Evolutionary conservation across 768 basidiomycete species (phyloP), one percentile per base, ranked within the genome.

Genomic region (Boletus rex-veris): DNA sequence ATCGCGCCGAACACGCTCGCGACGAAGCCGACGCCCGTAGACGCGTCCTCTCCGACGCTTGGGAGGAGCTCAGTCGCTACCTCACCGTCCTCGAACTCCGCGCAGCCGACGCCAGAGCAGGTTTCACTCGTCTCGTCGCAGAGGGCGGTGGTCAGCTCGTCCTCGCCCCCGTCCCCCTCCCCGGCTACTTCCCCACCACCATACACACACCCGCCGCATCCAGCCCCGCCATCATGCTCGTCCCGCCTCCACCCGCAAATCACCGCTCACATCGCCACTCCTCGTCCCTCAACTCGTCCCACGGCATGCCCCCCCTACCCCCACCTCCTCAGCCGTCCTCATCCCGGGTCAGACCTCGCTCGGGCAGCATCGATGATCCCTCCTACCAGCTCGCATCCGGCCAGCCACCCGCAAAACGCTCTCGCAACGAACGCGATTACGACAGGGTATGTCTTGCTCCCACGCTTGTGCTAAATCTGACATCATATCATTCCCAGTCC

Each of bases 11-110:
- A 64, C 63, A 67, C 28, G 77, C 75, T 4, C 73, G 80, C 47
- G 83, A 85, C 61, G 83, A 85, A 11, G 76, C 79, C 0, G 78
- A 82, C 31, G 75, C 78, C 0, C 73, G 80, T 12, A 62, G 75
- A 53, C 71, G 71, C 48, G 67, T 73, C 51, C 53, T 82, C 36
- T 65, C 73, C 21, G 78, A 83, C 18, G 70, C 72, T 24, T 86
- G 83, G 82, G 45, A 61, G 1, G 75, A 79, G 52, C 72, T 84
- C 57, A 77, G 78, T 24, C 73, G 73, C 35, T 79, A 79, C 59
- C 73, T 86, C 45, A 58, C 58, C 19, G 60, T 68, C 47, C 52
- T 81, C 55, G 82, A 84, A 39, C 37, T 73, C 31, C 73, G 77
- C 28, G 71, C 74, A 1, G 64, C 74, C 0, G 83, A 86, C 41